phyloP scores from a whole-genome alignment of 2,329 filamentous ascomycete species.

The Seiridium cupressi region DNA sequence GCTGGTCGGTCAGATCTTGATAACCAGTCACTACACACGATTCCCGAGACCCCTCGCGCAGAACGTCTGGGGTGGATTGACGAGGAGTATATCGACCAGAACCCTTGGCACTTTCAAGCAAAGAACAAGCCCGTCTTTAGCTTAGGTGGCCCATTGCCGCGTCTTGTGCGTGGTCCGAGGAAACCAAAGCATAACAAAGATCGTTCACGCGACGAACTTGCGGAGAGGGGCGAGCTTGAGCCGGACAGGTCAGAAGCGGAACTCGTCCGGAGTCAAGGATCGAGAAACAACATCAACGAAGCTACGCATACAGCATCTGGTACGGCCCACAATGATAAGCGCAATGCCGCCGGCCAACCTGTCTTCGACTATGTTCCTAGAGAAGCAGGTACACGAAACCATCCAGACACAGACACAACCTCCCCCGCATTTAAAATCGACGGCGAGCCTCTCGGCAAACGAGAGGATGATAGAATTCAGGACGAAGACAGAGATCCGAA shows the following conservation, averaged over 20 bases:
- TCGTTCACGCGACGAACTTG: background rate
- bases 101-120: conserved; percentile 20
- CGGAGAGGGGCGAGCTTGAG: conserved; percentile 6
- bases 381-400: conserved; percentile 1
- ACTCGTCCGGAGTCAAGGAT: background rate
- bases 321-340: conserved; percentile 4
- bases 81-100: conserved; percentile 19
- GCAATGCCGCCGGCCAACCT: conserved; percentile 14
- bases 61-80: conserved; percentile 15
- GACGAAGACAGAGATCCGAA: conserved; percentile 17
- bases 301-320: conserved; percentile 7
- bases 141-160: conserved; percentile 21
- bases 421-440: conserved; percentile 18
- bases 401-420: background rate
- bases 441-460: conserved; percentile 20
- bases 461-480: conserved; percentile 17
- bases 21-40: background rate
- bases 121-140: conserved; percentile 22
- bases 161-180: conserved; percentile 10
- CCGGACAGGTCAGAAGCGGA: background rate
- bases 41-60: background rate
- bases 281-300: background rate
- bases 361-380: conserved; percentile 13
- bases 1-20: background rate
- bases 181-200: conserved; percentile 5